Evolutionary conservation across 495 filamentous ascomycete genomes (phyloP), one percentile per base, ranked within the genome.

Genomic region (Aspergillus avenaceus): DNA sequence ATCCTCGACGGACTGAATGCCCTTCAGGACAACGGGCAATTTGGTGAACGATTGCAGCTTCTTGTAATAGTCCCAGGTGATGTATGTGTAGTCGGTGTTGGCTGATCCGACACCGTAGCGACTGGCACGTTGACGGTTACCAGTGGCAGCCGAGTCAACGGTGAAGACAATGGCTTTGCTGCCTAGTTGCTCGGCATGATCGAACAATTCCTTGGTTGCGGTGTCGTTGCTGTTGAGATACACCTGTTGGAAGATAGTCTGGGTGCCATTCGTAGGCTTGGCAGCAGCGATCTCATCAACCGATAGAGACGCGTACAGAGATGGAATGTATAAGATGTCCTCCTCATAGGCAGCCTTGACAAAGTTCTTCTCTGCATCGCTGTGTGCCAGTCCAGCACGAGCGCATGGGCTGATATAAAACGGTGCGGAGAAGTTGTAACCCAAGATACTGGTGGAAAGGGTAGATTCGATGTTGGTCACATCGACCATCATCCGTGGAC

Each of bases 401-500:
- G 72, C 62, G 8, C 55, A 58, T 0, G 72, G 72, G 23, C 59
- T 62, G 38, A 75, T 73, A 56, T 70, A 75, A 54, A 75, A 71
- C 8, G 72, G 71, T 4, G 67, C 61, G 7, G 60, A 59, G 51
- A 74, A 73, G 52, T 69, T 64, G 50, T 74, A 42, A 14, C 51
- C 51, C 2, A 53, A 28, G 44, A 53, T 48, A 12, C 45, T 36
- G 18, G 52, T 49, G 7, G 50, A 29, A 0, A 53, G 50, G 8
- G 50, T 47, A 4, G 44, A 42, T 24, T 53, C 50, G 36, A 53
- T 34, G 9, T 53, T 28, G 37, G 50, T 53, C 25, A 53, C 40
- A 27, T 53, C 50, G 26, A 47, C 44, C 44, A 53, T 24, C 43
- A 43, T 31, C 32, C 44, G 44, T 16, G 50, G 50, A 11, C 44